Evolutionary conservation across 2,329 filamentous ascomycete genomes (phyloP).

Genomic region (Penicillium sclerotigenum): DNA sequence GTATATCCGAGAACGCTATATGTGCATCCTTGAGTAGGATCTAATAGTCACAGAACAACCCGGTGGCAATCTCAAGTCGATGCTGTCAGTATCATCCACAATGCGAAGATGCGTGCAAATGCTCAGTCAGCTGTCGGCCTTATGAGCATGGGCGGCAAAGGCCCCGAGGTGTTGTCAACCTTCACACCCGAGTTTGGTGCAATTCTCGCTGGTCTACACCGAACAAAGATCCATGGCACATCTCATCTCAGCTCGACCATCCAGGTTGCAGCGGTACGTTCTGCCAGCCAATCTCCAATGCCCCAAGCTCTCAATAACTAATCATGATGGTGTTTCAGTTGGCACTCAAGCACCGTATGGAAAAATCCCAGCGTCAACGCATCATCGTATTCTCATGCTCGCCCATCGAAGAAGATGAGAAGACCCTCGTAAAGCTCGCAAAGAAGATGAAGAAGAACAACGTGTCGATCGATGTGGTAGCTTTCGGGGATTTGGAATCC

Average conservation of each 20-base stretch:
- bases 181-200: conserved; percentile 95
- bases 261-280: conserved; percentile 84
- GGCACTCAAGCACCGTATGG: conserved; percentile 94
- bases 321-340: conserved; percentile 56
- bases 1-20: conserved; percentile 13
- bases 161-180: conserved; percentile 95
- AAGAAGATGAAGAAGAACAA: conserved; percentile 99
- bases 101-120: conserved; percentile 90
- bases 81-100: conserved; percentile 91
- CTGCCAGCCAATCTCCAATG: neutral
- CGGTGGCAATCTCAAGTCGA: conserved; percentile 96
- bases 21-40: neutral
- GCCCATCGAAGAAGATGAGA: conserved; percentile 83
- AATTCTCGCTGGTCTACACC: conserved; percentile 86
- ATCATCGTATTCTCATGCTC: conserved; percentile 98
- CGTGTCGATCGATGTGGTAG: conserved; percentile 88
- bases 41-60: conserved; percentile 64
- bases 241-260: conserved; percentile 89
- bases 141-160: conserved; percentile 98
- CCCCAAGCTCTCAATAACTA: conserved; percentile 10
- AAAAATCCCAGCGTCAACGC: conserved; percentile 92
- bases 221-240: conserved; percentile 88
- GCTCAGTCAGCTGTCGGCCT: conserved; percentile 95
- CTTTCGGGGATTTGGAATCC: conserved; percentile 90
- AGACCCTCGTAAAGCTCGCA: conserved; percentile 80